Evolutionary conservation across 257 asterid genomes (phyloP).

Genomic region (Misopates orontium): DNA sequence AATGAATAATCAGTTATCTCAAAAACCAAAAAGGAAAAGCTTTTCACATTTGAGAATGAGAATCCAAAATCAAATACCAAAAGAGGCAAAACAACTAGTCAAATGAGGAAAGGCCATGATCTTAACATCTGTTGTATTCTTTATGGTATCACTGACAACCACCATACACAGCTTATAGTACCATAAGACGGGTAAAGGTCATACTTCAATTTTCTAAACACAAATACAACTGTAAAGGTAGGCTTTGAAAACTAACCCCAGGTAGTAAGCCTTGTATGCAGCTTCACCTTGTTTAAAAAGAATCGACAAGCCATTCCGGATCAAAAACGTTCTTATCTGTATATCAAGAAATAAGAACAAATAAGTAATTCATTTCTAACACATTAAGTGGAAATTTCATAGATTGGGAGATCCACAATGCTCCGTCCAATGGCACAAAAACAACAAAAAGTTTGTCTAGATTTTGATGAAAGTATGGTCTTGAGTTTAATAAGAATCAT

Average conservation of each 20-base stretch:
- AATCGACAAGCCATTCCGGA: slow-evolving; percentile 84
- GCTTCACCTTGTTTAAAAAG: slow-evolving; percentile 92
- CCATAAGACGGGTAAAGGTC: not conserved
- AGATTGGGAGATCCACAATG: slow-evolving; percentile 7
- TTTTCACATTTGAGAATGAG: not conserved
- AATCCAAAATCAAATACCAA: slow-evolving; percentile 17
- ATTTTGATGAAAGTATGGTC: no score
- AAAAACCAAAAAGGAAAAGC: not conserved
- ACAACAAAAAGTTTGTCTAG: not conserved
- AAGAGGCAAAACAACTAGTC: slow-evolving; percentile 13
- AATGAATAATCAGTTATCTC: not conserved
- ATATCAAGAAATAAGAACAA: slow-evolving; percentile 25
- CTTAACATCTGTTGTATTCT: slow-evolving; percentile 14
- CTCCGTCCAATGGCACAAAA: not conserved
- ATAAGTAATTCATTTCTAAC: slow-evolving; percentile 21
- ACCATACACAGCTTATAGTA: slow-evolving; percentile 3
- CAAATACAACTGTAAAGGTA: not conserved
- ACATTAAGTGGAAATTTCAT: slow-evolving; percentile 13
- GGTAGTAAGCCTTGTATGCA: slow-evolving; percentile 89
- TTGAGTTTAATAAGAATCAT: no score
- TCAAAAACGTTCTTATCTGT: slow-evolving; percentile 88
- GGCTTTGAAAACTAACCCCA: slow-evolving; percentile 51
- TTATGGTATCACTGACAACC: not conserved
- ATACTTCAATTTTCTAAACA: not conserved
- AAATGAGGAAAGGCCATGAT: slow-evolving; percentile 14